Percentiles rank a stretch among this genome's conserved stretches.
phyloP scores from a whole-genome alignment of 345 rosid species.

The Erodium maritimum region DNA sequence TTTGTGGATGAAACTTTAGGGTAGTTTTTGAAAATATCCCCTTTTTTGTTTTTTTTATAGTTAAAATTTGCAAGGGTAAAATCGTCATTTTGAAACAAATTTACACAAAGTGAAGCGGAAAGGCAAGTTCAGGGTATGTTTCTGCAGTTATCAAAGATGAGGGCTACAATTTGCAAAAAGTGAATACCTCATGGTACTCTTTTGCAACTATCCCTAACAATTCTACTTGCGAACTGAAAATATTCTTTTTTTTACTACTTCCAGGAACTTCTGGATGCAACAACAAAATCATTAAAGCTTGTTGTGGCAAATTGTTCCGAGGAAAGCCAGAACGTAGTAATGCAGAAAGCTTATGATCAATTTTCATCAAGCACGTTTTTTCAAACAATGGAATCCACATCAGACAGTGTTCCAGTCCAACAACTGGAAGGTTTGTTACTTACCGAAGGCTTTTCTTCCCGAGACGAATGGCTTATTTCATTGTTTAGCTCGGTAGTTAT shows the following conservation, averaged over 20 bases:
- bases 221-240: not conserved
- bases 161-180: too few relatives aligned
- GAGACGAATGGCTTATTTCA: constrained; percentile 64
- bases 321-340: constrained; percentile 51
- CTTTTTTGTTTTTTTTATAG: too few relatives aligned
- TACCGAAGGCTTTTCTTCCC: constrained; percentile 23
- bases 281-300: constrained; percentile 50
- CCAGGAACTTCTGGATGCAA: constrained; percentile 64
- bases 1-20: too few relatives aligned
- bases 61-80: too few relatives aligned
- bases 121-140: too few relatives aligned
- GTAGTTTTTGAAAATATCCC: too few relatives aligned
- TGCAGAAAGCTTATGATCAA: constrained; percentile 47
- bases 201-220: too few relatives aligned
- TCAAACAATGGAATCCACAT: constrained; percentile 29
- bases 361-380: constrained; percentile 38
- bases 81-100: too few relatives aligned
- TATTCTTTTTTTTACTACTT: constrained; percentile 19
- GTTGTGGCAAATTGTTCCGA: constrained; percentile 54
- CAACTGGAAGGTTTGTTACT: constrained; percentile 23
- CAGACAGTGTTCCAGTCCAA: constrained; percentile 14
- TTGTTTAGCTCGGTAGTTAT: constrained; percentile 63
- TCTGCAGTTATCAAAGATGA: too few relatives aligned
- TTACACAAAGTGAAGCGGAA: too few relatives aligned
- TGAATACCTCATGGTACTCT: too few relatives aligned